Percentiles rank a stretch among this genome's conserved stretches.
Evolutionary conservation across 2,329 filamentous ascomycete genomes (phyloP).

Genomic region (Cordyceps javanica): DNA sequence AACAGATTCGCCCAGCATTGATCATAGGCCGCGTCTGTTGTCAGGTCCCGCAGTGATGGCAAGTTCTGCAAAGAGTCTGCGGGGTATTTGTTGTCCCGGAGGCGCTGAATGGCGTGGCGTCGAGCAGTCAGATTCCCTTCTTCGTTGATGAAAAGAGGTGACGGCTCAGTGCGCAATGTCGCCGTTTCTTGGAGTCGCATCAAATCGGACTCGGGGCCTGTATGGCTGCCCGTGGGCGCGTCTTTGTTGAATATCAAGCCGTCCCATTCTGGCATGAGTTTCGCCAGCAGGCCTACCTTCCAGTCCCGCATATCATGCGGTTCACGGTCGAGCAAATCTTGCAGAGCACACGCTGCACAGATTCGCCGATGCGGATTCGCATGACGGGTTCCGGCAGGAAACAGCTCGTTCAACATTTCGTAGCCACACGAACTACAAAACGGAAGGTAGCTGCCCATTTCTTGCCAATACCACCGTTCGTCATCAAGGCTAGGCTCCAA

Average conservation of each 20-base stretch:
- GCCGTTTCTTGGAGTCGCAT: neutral
- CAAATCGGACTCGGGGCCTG: neutral
- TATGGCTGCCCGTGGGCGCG: slow-evolving; percentile 18
- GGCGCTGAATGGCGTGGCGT: neutral
- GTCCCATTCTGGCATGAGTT: slow-evolving; percentile 26
- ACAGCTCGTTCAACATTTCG: slow-evolving; percentile 27
- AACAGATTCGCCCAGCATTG: slow-evolving; percentile 4
- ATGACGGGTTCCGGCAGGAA: slow-evolving; percentile 4
- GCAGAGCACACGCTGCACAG: slow-evolving; percentile 27
- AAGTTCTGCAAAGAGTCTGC: slow-evolving; percentile 26
- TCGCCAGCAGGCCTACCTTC: slow-evolving; percentile 10
- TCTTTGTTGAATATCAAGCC: slow-evolving; percentile 23
- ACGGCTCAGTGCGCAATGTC: neutral
- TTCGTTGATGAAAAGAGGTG: neutral
- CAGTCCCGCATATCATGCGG: slow-evolving; percentile 22
- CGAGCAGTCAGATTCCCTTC: neutral
- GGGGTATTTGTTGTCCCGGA: slow-evolving; percentile 18
- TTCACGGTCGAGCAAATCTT: slow-evolving; percentile 24
- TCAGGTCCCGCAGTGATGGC: slow-evolving; percentile 20
- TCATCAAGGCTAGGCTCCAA: slow-evolving; percentile 16
- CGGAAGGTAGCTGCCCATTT: slow-evolving; percentile 20
- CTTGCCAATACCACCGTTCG: slow-evolving; percentile 20
- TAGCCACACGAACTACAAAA: slow-evolving; percentile 32
- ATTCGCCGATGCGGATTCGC: slow-evolving; percentile 15
- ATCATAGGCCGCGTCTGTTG: neutral